Conservation (phyloP, 495 filamentous ascomycete genomes). For the Xylaria acuta region DNA sequence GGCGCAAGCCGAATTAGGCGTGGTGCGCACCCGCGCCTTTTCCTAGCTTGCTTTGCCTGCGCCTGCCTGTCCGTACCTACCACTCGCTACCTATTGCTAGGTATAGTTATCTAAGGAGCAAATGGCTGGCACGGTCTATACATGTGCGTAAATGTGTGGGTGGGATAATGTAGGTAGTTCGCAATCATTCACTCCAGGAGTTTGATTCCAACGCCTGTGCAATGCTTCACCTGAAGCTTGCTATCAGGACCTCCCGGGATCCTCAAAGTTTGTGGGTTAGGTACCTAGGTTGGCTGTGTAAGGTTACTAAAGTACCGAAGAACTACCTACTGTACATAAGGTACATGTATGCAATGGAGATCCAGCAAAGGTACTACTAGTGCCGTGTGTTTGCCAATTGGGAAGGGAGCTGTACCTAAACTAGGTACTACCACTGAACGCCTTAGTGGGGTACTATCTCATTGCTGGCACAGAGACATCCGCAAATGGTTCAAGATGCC, state of each 20-base stretch:
- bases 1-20: conserved; percentile 28
- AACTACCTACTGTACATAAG: too few relatives aligned
- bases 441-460: background rate
- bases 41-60: too few relatives aligned
- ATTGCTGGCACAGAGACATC: background rate
- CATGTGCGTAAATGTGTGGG: background rate
- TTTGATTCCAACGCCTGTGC: background rate
- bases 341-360: background rate
- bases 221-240: background rate
- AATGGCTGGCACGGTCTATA: background rate
- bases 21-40: conserved; percentile 12
- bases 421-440: too few relatives aligned
- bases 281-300: background rate
- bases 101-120: background rate
- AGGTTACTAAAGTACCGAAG: background rate
- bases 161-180: background rate
- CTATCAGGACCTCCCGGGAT: background rate
- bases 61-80: background rate
- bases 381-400: background rate
- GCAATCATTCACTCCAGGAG: background rate
- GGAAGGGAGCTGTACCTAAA: background rate
- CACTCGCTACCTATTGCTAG: background rate
- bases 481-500: background rate
- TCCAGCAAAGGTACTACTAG: background rate
- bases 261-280: background rate